Conservation (phyloP, 73 alveolate species). For the Paramecium primaurelia region DNA sequence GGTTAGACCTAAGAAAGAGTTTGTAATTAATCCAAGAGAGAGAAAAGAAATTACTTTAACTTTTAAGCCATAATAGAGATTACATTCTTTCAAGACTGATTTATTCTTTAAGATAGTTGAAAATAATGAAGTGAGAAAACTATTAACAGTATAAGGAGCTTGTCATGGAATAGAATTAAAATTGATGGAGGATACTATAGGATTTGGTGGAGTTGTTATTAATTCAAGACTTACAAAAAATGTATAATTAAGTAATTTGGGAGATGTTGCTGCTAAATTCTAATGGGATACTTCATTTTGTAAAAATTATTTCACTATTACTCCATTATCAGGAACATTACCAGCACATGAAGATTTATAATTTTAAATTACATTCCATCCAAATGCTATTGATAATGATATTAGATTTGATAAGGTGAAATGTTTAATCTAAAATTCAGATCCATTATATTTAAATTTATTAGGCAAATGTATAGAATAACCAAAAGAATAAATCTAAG, state of each 20-base stretch:
- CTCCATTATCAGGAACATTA: conserved; percentile 92
- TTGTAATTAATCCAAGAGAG: conserved; percentile 89
- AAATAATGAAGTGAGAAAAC: conserved; percentile 91
- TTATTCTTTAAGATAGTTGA: conserved; percentile 82
- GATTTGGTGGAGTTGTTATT: conserved; percentile 97
- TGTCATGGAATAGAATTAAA: conserved; percentile 98
- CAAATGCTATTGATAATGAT: conserved; percentile 88
- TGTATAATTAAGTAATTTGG: conserved; percentile 90
- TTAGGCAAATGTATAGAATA: conserved; percentile 91
- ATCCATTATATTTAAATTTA: conserved; percentile 85
- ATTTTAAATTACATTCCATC: conserved; percentile 98
- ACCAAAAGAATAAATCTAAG: conserved; percentile 86
- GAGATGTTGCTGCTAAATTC: conserved; percentile 96
- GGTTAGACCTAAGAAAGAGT: conserved; percentile 76
- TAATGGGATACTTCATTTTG: conserved; percentile 93
- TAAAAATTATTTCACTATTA: conserved; percentile 91
- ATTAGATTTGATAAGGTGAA: conserved; percentile 91
- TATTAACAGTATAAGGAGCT: conserved; percentile 92
- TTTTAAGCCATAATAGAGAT: conserved; percentile 95
- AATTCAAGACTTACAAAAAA: conserved; percentile 88
- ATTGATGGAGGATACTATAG: conserved; percentile 95
- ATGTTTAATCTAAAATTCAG: conserved; percentile 95
- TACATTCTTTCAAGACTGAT: conserved; percentile 93
- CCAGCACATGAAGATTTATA: conserved; percentile 96
- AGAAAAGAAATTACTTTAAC: conserved; percentile 90